Conservation (phyloP, 2,329 filamentous ascomycete genomes). For the Fusarium falciforme region DNA sequence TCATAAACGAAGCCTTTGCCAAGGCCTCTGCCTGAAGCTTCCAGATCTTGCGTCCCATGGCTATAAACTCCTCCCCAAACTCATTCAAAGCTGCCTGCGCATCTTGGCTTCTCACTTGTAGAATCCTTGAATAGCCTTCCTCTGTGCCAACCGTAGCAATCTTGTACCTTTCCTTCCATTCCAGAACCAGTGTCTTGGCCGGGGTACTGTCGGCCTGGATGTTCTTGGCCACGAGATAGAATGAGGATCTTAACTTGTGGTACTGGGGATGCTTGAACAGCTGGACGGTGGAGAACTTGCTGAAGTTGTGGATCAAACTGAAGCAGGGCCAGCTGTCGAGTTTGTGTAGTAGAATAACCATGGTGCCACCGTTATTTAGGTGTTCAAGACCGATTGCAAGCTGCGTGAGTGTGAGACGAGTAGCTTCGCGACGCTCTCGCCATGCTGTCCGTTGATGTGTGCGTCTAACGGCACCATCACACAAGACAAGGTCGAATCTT, state of each 20-base stretch:
- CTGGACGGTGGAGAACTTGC: slow-evolving; percentile 49
- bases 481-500: slow-evolving; percentile 58
- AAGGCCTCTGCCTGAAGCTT: slow-evolving; percentile 26
- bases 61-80: slow-evolving; percentile 24
- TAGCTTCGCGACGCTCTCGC: slow-evolving; percentile 50
- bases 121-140: background rate
- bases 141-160: slow-evolving; percentile 50
- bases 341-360: slow-evolving; percentile 64
- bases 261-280: slow-evolving; percentile 57
- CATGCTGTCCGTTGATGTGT: slow-evolving; percentile 50
- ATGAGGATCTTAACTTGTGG: slow-evolving; percentile 60
- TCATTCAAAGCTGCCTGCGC: background rate
- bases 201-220: slow-evolving; percentile 48
- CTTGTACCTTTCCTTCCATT: slow-evolving; percentile 56
- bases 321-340: slow-evolving; percentile 55
- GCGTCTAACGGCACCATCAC: slow-evolving; percentile 60
- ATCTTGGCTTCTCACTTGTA: background rate
- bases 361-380: slow-evolving; percentile 58
- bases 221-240: slow-evolving; percentile 63
- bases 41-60: slow-evolving; percentile 25
- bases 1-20: slow-evolving; percentile 10
- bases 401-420: slow-evolving; percentile 52
- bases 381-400: slow-evolving; percentile 59
- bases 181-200: slow-evolving; percentile 50
- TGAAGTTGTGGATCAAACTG: slow-evolving; percentile 52